phyloP scores from a whole-genome alignment of 2,329 filamentous ascomycete species.

The Penicillium sp. region DNA sequence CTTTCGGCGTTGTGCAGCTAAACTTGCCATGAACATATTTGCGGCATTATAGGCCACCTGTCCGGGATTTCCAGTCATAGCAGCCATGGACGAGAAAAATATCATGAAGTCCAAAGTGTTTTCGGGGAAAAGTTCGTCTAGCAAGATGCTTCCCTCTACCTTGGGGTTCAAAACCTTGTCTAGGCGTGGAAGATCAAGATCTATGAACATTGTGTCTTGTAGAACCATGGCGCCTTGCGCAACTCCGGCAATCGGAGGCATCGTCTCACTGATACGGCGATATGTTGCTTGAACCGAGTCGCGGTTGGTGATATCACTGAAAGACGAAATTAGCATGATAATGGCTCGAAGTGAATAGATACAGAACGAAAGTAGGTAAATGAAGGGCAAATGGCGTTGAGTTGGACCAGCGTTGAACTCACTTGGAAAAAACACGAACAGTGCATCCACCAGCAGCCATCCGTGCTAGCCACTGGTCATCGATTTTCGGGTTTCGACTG shows the following conservation, averaged over 20 bases:
- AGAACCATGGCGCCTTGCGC: constrained; percentile 38
- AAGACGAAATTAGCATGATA: not conserved
- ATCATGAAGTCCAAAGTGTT: constrained; percentile 48
- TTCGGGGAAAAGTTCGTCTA: constrained; percentile 25
- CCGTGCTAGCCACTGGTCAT: constrained; percentile 21
- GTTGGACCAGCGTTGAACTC: not conserved
- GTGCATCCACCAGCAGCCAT: constrained; percentile 21
- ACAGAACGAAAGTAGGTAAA: no score
- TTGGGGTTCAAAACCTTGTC: constrained; percentile 41
- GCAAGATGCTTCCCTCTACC: constrained; percentile 23
- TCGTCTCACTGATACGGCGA: constrained; percentile 25
- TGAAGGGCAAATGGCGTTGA: no score
- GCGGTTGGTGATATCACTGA: constrained; percentile 23
- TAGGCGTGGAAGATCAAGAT: constrained; percentile 18
- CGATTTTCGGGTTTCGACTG: constrained; percentile 32
- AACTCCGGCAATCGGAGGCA: constrained; percentile 42
- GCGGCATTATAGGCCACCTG: constrained; percentile 43
- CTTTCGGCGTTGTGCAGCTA: constrained; percentile 22
- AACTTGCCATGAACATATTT: constrained; percentile 39
- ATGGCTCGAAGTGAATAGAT: no score
- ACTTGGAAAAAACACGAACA: constrained; percentile 20
- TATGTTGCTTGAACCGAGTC: constrained; percentile 25
- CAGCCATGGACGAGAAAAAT: constrained; percentile 42
- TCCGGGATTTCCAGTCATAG: constrained; percentile 34
- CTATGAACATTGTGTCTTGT: constrained; percentile 33